Conservation (phyloP, 805 yeast genomes). For the Isabelozyma pseudorhagii region DNA sequence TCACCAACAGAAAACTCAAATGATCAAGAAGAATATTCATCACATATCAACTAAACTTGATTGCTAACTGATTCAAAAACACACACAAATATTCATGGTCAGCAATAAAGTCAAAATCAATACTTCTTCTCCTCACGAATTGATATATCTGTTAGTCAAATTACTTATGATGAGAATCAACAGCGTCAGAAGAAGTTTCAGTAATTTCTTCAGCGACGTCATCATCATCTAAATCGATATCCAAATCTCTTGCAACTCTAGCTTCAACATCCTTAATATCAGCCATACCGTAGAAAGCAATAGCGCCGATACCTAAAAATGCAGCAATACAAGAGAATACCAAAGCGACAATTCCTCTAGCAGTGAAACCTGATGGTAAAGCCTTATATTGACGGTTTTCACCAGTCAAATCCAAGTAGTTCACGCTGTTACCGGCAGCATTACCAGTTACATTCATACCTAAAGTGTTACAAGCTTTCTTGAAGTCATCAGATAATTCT, state of each 20-base stretch:
- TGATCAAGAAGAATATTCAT: neutral
- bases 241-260: constrained; percentile 55
- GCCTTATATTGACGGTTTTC: constrained; percentile 63
- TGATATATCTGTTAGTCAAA: neutral
- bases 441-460: constrained; percentile 65
- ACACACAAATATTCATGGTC: constrained; percentile 20
- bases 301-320: constrained; percentile 71
- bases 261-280: constrained; percentile 72
- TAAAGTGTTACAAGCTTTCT: constrained; percentile 54
- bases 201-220: constrained; percentile 13
- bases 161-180: neutral
- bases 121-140: neutral
- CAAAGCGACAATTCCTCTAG: constrained; percentile 91
- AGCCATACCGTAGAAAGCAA: constrained; percentile 80
- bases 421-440: constrained; percentile 77
- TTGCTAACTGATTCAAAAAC: constrained; percentile 1
- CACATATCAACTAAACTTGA: neutral
- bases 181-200: constrained; percentile 4
- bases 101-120: neutral
- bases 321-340: constrained; percentile 89
- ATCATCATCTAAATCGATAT: constrained; percentile 41
- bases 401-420: constrained; percentile 68
- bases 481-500: constrained; percentile 59
- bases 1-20: neutral
- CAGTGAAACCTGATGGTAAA: constrained; percentile 89